These are phyloP conservation scores for Monosiga brevicollis DNA, from an alignment of 78 protist species.

Conservation along the genomic window DNA sequence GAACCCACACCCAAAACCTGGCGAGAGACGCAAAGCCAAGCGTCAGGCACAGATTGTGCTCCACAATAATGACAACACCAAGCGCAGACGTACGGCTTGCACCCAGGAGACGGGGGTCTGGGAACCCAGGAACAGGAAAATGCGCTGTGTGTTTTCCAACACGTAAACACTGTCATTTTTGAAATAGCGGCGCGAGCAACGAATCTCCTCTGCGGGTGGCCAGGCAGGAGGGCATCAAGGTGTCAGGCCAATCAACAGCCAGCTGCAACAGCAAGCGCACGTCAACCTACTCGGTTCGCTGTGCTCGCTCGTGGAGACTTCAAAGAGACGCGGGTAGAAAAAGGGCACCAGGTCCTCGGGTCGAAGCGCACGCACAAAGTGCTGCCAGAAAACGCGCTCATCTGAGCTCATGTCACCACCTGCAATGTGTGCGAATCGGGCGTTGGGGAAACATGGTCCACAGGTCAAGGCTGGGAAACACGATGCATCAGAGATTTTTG, in stretches of 20 bases:
- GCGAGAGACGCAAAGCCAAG: too few relatives aligned
- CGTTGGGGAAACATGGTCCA: background rate
- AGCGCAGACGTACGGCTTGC: background rate
- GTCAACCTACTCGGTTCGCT: background rate
- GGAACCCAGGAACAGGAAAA: background rate
- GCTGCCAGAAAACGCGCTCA: background rate
- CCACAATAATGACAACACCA: too few relatives aligned
- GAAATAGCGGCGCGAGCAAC: background rate
- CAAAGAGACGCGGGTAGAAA: constrained; percentile 3
- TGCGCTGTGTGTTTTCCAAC: background rate
- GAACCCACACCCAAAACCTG: too few relatives aligned
- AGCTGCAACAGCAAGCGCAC: background rate
- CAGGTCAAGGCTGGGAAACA: background rate
- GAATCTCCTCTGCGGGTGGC: background rate
- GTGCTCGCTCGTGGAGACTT: background rate
- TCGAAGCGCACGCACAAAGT: background rate
- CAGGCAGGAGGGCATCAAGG: background rate
- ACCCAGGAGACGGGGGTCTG: background rate
- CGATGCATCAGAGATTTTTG: background rate
- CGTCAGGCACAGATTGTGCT: too few relatives aligned
- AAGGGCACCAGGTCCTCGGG: background rate
- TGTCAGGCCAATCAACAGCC: background rate
- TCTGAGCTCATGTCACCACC: background rate
- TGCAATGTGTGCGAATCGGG: background rate
- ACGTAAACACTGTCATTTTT: background rate